Base-by-base conservation (phyloP, 75 land plant species). In the Selaginella moellendorffii region DNA sequence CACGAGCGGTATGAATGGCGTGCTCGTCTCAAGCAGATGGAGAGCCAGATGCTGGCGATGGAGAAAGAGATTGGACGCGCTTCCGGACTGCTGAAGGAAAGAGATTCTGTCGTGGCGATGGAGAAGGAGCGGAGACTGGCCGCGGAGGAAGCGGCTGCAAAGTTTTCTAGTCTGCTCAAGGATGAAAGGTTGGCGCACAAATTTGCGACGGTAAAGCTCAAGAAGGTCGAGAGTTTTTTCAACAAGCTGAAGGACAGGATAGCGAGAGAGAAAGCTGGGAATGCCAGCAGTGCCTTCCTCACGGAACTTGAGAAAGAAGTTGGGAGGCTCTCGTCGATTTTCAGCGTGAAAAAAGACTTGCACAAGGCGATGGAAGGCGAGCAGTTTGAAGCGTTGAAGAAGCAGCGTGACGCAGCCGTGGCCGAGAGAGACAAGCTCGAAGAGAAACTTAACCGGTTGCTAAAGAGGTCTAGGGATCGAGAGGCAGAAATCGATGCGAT, bases 381-480 rank as follows among this genome's bases (percentile, higher is more conserved):
- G 30, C 70, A 68, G 29, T 2, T 63, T 26, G 63, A 27, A 26
- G 25, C 26, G 28, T 66, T 62, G 75, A 67, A 67, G 54, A 24
- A 30, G 17, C 75, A 73, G 59, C 70, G 75, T 19, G 75, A 67
- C 53, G 51, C 31, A 20, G 63, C 58, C 1, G 30, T 53, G 28
- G 70, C 62, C 14, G 75, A 73, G 46, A 67, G 75, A 63, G 75
- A 73, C 29, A 73, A 53, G 21, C 59, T 72, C 14, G 70, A 73
- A 31, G 75, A 61, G 42, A 67, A 67, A 54, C 75, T 73, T 9
- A 67, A 73, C 2, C 24, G 60, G 70, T 51, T 28, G n/a, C n/a
- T 67, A 54, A 61, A 29, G 64, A 42, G 62, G 26, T 30, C 69
- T 36, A 59, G 65, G 25, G 74, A 72, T 27, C 58, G 68, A 27